phyloP scores from a whole-genome alignment of 208 protist genomes.

The Phytomonas francai region DNA sequence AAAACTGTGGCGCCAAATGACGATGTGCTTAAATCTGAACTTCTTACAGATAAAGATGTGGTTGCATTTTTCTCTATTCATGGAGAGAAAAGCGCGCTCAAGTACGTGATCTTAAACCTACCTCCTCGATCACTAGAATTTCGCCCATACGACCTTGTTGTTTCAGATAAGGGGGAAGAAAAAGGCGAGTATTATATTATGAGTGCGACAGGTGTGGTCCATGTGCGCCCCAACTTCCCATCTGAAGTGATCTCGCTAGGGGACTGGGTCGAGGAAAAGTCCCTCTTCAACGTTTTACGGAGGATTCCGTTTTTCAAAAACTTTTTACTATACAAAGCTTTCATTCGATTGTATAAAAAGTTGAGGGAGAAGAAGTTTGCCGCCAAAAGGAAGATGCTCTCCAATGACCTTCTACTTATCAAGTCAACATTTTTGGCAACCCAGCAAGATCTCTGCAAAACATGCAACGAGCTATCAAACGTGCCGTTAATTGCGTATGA shows the following conservation, averaged over 20 bases:
- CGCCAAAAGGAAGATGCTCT: constrained; percentile 47
- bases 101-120: constrained; percentile 91
- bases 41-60: constrained; percentile 89
- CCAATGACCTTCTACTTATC: constrained; percentile 73
- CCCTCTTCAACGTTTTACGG: constrained; percentile 88
- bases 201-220: constrained; percentile 89
- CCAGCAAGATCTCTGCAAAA: constrained; percentile 74
- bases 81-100: constrained; percentile 80
- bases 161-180: constrained; percentile 46
- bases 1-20: constrained; percentile 81
- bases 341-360: constrained; percentile 78
- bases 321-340: constrained; percentile 87
- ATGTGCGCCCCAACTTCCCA: constrained; percentile 79
- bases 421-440: constrained; percentile 81
- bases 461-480: constrained; percentile 65
- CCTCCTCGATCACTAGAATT: constrained; percentile 71
- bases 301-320: constrained; percentile 91
- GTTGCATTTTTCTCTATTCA: constrained; percentile 91
- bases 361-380: constrained; percentile 71
- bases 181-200: constrained; percentile 92
- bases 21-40: constrained; percentile 47
- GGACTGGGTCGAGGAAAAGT: constrained; percentile 88
- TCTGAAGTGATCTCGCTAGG: constrained; percentile 90
- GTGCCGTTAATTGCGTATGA: constrained; percentile 74
- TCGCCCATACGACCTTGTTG: constrained; percentile 91